Conservation (phyloP, 1,284 basidiomycete species). For the Pseudozyma thailandica region DNA sequence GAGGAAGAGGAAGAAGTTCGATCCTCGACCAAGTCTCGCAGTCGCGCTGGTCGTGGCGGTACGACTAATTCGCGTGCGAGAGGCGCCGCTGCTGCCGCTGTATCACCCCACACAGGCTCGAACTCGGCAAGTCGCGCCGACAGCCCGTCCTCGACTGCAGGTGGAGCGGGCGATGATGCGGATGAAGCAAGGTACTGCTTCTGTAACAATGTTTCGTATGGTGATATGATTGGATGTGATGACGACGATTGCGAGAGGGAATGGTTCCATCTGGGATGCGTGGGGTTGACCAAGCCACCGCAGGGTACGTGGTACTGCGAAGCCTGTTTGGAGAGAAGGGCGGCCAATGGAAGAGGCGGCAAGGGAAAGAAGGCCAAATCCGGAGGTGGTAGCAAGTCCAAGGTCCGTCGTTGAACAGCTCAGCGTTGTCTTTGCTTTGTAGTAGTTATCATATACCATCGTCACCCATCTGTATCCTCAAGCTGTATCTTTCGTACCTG, state of each 20-base stretch:
- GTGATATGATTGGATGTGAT: slow-evolving; percentile 98
- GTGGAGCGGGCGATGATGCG: slow-evolving; percentile 48
- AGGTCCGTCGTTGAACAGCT: slow-evolving; percentile 28
- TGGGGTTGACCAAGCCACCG: slow-evolving; percentile 75
- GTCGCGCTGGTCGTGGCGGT: slow-evolving; percentile 10
- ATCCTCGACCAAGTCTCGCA: slow-evolving; percentile 18
- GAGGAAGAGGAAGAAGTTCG: slow-evolving; percentile 17
- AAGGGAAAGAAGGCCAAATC: slow-evolving; percentile 41
- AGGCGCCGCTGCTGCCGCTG: slow-evolving; percentile 23
- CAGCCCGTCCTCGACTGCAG: slow-evolving; percentile 22
- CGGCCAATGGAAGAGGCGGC: slow-evolving; percentile 27
- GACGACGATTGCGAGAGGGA: slow-evolving; percentile 85
- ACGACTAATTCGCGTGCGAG: slow-evolving; percentile 29
- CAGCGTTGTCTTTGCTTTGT: neutral
- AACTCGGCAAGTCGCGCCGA: slow-evolving; percentile 35
- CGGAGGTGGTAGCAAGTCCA: slow-evolving; percentile 22
- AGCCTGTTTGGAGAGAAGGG: slow-evolving; percentile 60
- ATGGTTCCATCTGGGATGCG: slow-evolving; percentile 87
- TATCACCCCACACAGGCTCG: slow-evolving; percentile 32
- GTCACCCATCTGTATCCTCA: neutral
- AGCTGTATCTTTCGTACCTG: neutral
- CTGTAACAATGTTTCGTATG: slow-evolving; percentile 86
- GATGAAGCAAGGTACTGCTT: slow-evolving; percentile 83
- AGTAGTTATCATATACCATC: slow-evolving; percentile 6
- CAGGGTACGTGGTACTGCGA: slow-evolving; percentile 79